Percentiles rank a stretch among this genome's conserved stretches.
Conservation (phyloP, 1,284 basidiomycete genomes). For the Athelia psychrophila region DNA sequence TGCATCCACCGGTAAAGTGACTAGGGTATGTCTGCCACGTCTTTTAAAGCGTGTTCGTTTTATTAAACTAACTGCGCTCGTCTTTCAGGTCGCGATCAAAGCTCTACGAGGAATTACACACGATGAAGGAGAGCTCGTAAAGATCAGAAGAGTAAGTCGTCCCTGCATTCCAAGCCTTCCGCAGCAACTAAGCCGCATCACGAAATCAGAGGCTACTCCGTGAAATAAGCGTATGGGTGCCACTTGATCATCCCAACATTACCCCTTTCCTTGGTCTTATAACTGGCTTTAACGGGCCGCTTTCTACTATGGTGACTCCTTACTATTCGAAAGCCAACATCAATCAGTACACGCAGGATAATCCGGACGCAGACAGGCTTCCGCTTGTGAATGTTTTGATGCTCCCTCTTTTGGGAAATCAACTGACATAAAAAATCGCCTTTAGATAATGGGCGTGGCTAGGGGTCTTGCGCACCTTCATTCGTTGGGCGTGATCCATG, state of each 20-base stretch:
- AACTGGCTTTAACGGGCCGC: neutral
- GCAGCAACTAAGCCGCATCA: no score
- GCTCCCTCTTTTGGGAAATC: no score
- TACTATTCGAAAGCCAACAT: conserved; percentile 16
- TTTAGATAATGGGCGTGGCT: conserved; percentile 16
- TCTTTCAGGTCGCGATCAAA: neutral
- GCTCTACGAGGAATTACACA: neutral
- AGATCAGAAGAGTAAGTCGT: neutral
- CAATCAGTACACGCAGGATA: conserved; percentile 11
- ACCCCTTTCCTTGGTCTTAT: neutral
- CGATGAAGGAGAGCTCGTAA: neutral
- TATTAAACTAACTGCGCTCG: neutral
- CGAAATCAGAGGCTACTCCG: neutral
- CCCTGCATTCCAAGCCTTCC: no score
- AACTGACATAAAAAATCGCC: neutral
- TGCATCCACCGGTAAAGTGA: neutral
- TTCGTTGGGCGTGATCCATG: conserved; percentile 17
- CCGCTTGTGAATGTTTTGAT: conserved; percentile 11
- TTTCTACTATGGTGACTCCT: conserved; percentile 11
- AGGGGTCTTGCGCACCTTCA: conserved; percentile 20
- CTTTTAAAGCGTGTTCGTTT: neutral
- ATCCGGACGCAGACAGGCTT: conserved; percentile 12
- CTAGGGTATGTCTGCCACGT: neutral
- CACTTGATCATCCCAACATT: neutral
- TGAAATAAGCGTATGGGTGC: neutral